A percentile compares a stretch with the other conserved stretches of the same genome.
These are phyloP conservation scores for Blastomyces gilchristii DNA, from an alignment of 2,329 filamentous ascomycete species.

Conservation along the genomic window DNA sequence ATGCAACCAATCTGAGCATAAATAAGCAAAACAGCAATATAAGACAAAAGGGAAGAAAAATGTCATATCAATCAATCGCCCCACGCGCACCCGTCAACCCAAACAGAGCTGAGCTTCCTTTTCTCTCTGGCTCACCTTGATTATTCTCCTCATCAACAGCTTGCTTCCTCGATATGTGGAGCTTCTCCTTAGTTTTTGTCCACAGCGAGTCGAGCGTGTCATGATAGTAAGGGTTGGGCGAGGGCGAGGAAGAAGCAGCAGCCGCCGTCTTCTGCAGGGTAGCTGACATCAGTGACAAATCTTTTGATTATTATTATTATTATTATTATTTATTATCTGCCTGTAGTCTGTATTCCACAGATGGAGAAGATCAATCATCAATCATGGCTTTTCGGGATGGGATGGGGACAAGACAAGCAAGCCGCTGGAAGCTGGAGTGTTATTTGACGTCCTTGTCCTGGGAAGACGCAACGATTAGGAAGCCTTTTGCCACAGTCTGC, in stretches of 20 bases:
- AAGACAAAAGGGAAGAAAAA: no score
- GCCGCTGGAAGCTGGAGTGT: background rate
- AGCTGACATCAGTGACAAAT: constrained; percentile 3
- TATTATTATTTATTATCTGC: no score
- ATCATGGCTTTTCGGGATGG: no score
- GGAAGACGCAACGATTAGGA: background rate
- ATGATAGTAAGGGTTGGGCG: constrained; percentile 6
- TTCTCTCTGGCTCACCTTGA: background rate
- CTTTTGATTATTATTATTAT: background rate
- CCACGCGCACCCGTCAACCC: no score
- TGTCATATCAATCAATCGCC: no score
- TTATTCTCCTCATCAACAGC: background rate
- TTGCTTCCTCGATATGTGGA: constrained; percentile 13
- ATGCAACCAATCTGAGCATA: no score
- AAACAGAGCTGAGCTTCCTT: background rate
- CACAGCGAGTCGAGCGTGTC: constrained; percentile 14
- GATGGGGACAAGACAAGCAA: background rate
- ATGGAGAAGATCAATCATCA: no score
- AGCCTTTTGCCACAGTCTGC: background rate
- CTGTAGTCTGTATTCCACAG: background rate
- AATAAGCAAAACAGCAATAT: no score
- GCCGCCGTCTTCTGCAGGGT: background rate
- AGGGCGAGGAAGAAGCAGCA: no score
- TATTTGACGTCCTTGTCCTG: background rate
- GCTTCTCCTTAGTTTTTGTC: constrained; percentile 14